Base-by-base conservation (phyloP, 495 filamentous ascomycete genomes). In the Cercophora samala region DNA sequence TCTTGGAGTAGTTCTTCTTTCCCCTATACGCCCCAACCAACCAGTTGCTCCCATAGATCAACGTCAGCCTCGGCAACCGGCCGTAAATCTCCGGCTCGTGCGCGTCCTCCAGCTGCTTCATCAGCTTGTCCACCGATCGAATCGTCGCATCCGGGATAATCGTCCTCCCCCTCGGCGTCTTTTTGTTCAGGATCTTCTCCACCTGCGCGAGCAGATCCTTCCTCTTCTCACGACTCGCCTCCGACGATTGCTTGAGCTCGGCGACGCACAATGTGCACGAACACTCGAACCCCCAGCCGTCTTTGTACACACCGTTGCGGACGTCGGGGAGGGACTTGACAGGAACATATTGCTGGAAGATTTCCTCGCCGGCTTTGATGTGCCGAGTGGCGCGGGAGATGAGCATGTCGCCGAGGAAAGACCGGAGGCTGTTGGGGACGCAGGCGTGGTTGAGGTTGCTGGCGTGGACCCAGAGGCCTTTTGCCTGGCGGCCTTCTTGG, bases 341-440 rank as follows among this genome's bases (percentile, higher is more conserved):
- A 3, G 76, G 76, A 1, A 77, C 72, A 26, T 78, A 78, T 66
- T 72, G 72, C 58, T 73, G 79, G 71, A 78, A 82, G 23, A 89
- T 58, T 68, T 89, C 87, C 17, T 83, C 82, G 63, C 82, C 78
- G 1, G 75, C 64, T 8, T 74, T 70, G n/a, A 89, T 78, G 62
- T 82, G 70, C 9, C 72, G 60, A 13, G 78, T 77, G 0, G 86
- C 85, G 21, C 84, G 80, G 53, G 85, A 68, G 58, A 87, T 75
- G 71, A 85, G 78, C 74, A 89, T 78, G 65, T 88, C 86, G n/a
- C 85, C 84, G 42, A 87, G 77, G 70, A 87, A 88, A 8, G 81
- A 76, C 11, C 85, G 82, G 13, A 74, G 75, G 9, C 75, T 76
- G 66, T 86, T 88, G 24, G 78, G 76, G 56, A 83, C 61, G 73